Evolutionary conservation across 2,329 filamentous ascomycete genomes (phyloP), one percentile per base, ranked within the genome.

Genomic region (Cladosporium sp.): DNA sequence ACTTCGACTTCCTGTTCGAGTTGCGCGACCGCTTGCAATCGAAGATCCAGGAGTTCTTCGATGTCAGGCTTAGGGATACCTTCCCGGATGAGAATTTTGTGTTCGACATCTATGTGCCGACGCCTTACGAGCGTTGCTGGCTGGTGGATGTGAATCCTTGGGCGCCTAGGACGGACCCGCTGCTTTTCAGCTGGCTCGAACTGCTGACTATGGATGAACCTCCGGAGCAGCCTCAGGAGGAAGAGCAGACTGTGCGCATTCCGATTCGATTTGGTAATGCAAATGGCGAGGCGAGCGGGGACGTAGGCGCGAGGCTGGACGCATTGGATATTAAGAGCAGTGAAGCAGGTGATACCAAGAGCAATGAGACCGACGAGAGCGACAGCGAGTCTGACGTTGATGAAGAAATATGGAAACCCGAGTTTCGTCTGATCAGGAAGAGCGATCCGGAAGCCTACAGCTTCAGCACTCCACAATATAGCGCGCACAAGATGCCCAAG

Each of bases 71-170:
- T 53, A 79, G 85, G 52, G 77, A 85, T 57, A 86, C 83, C 0
- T 97, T 97, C 61, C 86, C 87, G 0, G 92, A 97, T 55, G 77
- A 80, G 3, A 85, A 82, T 66, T 97, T 95, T 60, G 80, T 83
- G 0, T 95, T 98, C 62, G 93, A 98, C 64, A 85, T 96, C 38
- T 97, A 98, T 63, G 79, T 98, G 1, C 91, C 92, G 61, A 73
- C 79, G 62, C 68, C 85, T 1, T 79, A 94, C 49, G 82, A 88
- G 42, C 78, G 81, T 41, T 87, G 94, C 2, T 86, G 90, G 72
- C 74, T 98, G 9, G 85, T 98, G 42, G 93, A 98, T 65, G 86
- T 98, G 62, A 97, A 97, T 62, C 89, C 93, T 0, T 98, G 92
- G 88, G 92, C 92, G 1, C 80, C 83, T 36, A 77, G 88, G 53